A percentile compares a stretch with the other conserved stretches of the same genome.
Conservation (phyloP, 208 protist genomes). For the Trichomonas gallinae region DNA sequence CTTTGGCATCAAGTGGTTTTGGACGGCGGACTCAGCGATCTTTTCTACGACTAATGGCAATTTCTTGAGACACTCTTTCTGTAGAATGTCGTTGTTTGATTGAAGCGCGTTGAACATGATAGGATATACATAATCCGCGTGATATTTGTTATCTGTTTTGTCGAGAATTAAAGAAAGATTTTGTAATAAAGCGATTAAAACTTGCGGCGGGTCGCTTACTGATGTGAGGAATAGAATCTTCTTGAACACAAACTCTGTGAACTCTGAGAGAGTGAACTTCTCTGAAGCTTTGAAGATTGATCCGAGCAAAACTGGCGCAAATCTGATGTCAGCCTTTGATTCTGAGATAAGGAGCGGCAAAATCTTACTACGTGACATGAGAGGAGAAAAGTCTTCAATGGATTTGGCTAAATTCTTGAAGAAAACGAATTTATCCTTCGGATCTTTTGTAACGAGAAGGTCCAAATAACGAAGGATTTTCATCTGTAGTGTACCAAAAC, state of each 20-base stretch:
- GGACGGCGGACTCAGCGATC: not conserved
- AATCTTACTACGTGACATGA: not conserved
- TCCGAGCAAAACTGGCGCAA: not conserved
- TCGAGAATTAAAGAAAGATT: not conserved
- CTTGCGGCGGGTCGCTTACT: not conserved
- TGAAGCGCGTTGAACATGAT: not conserved
- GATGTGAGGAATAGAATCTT: not conserved
- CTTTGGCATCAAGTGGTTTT: not conserved
- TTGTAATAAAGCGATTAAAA: not conserved
- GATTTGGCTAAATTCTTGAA: not conserved
- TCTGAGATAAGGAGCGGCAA: not conserved
- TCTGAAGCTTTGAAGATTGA: not conserved
- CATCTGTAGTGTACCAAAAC: not conserved
- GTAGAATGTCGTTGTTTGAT: not conserved
- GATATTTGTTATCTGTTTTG: not conserved
- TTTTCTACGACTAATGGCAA: not conserved
- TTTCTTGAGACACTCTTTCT: not conserved
- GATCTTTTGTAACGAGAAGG: not conserved
- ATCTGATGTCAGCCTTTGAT: not conserved
- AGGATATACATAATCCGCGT: not conserved
- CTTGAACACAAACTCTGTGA: not conserved
- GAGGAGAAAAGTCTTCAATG: not conserved
- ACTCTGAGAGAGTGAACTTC: not conserved
- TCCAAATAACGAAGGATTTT: conserved; percentile 8
- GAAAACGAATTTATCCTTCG: conserved; percentile 12